Evolutionary conservation across 2,329 filamentous ascomycete species (phyloP), one percentile per base, ranked within the genome.

Genomic region (Pestalotiopsis fici): DNA sequence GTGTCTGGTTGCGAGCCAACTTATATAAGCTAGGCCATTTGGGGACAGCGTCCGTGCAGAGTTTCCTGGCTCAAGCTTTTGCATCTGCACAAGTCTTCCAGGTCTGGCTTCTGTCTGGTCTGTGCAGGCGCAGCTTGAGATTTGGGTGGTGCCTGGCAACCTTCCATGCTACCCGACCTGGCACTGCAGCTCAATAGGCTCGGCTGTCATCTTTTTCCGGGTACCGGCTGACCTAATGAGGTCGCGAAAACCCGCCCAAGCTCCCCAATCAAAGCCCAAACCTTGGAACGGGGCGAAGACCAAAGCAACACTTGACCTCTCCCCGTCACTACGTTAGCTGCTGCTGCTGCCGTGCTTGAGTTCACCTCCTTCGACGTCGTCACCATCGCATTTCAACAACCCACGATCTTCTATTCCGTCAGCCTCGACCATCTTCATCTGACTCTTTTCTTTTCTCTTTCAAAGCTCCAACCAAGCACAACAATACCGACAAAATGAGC

Each of bases 401-500:
- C 60, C 37, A 21, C 35, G 31, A 28, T 66, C 68, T 59, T 61
- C 67, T 54, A 55, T 66, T 64, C 63, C 67, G 55, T 56, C 66
- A 69, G 61, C 47, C 63, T 67, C 60, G 60, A 67, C 60, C 64
- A 67, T 5, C 23, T 54, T 23, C 39, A 37, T 39, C 54, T 25
- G 15, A 23, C 31, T 65, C 31, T 57, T 47, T 67, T 67, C 66
- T 64, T 65, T 65, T 39, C 39, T 23, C 28, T 59, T 47, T 55
- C 47, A 57, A 27, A 27, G 35, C 21, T 39, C 15, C 50, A 39
- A 37, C 18, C 47, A 63, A 50, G 43, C 62, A 55, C 65, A 59
- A 62, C 65, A 62, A 64, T 50, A 66, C 67, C 69, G 60, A 69
- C 73, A 73, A 69, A 69, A 76, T 77, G 76, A 63, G 74, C 70